Percentiles rank a stretch among this genome's conserved stretches.
These are phyloP conservation scores for Phytophthora fragariaefolia DNA, from an alignment of 352 stramenopile species.

Conservation along the genomic window DNA sequence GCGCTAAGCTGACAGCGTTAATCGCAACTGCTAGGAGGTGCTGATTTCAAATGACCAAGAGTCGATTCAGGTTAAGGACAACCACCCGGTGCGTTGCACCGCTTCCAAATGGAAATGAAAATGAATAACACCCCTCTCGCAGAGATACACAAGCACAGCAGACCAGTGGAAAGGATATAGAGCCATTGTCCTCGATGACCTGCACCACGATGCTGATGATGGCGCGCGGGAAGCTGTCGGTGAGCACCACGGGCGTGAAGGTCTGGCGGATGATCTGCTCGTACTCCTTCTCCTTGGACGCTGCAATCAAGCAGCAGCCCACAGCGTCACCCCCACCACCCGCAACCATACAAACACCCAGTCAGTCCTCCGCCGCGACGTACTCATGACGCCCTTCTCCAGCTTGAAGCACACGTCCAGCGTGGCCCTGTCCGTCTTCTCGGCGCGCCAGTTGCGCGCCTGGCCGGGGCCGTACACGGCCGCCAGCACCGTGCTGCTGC, in stretches of 20 bases:
- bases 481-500: constrained; percentile 74
- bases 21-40: constrained; percentile 82
- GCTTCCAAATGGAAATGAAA: constrained; percentile 3
- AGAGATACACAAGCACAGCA: constrained; percentile 28
- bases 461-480: constrained; percentile 81
- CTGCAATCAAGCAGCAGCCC: constrained; percentile 27
- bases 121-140: constrained; percentile 3
- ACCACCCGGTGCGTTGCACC: constrained; percentile 1
- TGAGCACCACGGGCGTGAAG: constrained; percentile 73
- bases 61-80: constrained; percentile 48
- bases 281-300: constrained; percentile 86
- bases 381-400: constrained; percentile 76
- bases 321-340: neutral
- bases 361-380: constrained; percentile 22
- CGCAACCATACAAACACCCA: neutral
- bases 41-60: constrained; percentile 22
- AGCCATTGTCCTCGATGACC: constrained; percentile 86
- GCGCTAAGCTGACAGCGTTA: constrained; percentile 77
- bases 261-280: constrained; percentile 84
- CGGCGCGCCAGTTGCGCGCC: constrained; percentile 71
- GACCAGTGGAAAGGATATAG: constrained; percentile 56
- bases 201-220: constrained; percentile 89
- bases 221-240: constrained; percentile 78
- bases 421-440: constrained; percentile 67
- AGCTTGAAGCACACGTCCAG: constrained; percentile 86